Percentiles rank a stretch among this genome's conserved stretches.
Evolutionary conservation across 2,329 filamentous ascomycete genomes (phyloP).

Genomic region (Neofusicoccum sp.): DNA sequence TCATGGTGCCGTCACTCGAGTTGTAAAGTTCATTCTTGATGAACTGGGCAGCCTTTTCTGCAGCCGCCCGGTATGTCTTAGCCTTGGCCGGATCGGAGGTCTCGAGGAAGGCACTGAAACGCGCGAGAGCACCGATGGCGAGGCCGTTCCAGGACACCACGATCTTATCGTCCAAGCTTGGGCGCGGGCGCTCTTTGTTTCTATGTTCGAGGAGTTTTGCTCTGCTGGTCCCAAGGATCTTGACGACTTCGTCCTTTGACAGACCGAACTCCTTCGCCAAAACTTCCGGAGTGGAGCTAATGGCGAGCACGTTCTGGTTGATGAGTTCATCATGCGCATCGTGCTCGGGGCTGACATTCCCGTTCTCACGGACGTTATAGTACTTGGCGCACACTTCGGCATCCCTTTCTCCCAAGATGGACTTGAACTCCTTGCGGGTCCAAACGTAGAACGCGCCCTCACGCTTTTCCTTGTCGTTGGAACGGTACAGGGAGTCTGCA

Average conservation of each 20-base stretch:
- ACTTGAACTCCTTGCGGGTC: constrained; percentile 83
- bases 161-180: constrained; percentile 83
- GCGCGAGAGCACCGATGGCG: constrained; percentile 77
- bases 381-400: constrained; percentile 75
- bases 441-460: constrained; percentile 95
- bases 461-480: constrained; percentile 75
- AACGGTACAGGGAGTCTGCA: constrained; percentile 75
- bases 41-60: constrained; percentile 67
- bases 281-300: constrained; percentile 65
- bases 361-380: constrained; percentile 79
- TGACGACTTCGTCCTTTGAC: constrained; percentile 64
- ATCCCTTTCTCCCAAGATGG: constrained; percentile 67
- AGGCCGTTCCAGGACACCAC: constrained; percentile 86
- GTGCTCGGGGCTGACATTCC: constrained; percentile 78
- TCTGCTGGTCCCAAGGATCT: constrained; percentile 65
- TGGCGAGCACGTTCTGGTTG: constrained; percentile 82
- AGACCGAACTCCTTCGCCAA: constrained; percentile 75
- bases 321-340: constrained; percentile 94
- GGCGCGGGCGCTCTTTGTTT: constrained; percentile 70
- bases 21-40: constrained; percentile 75
- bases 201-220: constrained; percentile 68
- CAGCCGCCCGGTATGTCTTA: constrained; percentile 61
- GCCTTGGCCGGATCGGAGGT: constrained; percentile 52
- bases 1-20: constrained; percentile 58
- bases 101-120: constrained; percentile 65